Evolutionary conservation across 108 stramenopile species (phyloP), one percentile per base, ranked within the genome.

Genomic region (Nitzschia sp.): DNA sequence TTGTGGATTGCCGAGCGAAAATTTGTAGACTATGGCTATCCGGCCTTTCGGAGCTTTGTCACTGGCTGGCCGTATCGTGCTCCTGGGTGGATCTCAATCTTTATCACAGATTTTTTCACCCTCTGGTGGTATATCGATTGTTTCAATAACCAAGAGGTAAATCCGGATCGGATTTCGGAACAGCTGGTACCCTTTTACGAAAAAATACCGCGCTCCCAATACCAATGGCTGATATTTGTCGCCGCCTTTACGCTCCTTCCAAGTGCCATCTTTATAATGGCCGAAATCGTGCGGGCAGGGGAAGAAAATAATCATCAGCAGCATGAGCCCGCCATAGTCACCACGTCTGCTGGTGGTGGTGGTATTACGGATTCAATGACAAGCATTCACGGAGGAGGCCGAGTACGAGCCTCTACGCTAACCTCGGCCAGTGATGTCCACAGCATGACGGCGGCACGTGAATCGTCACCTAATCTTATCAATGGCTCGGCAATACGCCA

Each of bases 21-120:
- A 80, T 67, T 80, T 46, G 75, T 80, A 8, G 75, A 80, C 29
- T 61, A 58, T 46, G 87, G 80, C 2, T 73, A 48, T 45, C 57
- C 82, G 1, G 73, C 82, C 30, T 50, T 89, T 21, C 58, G 86
- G 45, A 31, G 57, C 9, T 88, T 88, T 50, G 65, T 92, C 16
- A 61, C 78, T 8, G 74, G 76, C 31, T 89, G 87, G 91, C 91
- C 91, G 0, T 77, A 85, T 59, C 80, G 91, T 31, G 76, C 85
- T 35, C 86, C 87, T 11, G 73, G 80, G 29, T 92, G 87, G 87
- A 83, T 89, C 54, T 69, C 84, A 0, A 80, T 84, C 25, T 75
- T 82, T 36, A 53, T 86, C 26, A 50, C 75, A 2, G 61, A 70
- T 25, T 77, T 86, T 46, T 65, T 82, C 6, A 75, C 82, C 21